Percentiles rank a stretch among this genome's conserved stretches.
Evolutionary conservation across 2,329 filamentous ascomycete genomes (phyloP).

Genomic region (Erysiphe neolycopersici): DNA sequence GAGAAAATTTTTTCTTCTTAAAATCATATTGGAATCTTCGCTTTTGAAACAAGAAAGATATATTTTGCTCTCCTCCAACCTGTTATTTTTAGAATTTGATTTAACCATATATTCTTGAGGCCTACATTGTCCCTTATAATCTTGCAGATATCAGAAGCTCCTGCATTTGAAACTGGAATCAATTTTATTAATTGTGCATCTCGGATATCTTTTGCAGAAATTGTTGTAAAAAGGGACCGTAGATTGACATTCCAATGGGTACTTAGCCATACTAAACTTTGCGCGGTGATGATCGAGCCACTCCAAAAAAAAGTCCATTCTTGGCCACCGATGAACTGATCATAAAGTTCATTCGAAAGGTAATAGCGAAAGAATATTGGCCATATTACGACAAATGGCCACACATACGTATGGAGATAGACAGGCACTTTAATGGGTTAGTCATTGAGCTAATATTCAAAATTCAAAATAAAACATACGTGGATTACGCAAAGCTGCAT

Average conservation of each 20-base stretch:
- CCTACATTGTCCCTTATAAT: conserved; percentile 46
- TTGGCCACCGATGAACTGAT: conserved; percentile 69
- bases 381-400: conserved; percentile 83
- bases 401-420: conserved; percentile 66
- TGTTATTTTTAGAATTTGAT: conserved; percentile 13
- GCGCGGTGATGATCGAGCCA: conserved; percentile 62
- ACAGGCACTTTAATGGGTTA: conserved; percentile 25
- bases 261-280: conserved; percentile 77
- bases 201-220: conserved; percentile 37
- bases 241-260: conserved; percentile 95
- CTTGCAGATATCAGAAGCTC: conserved; percentile 63
- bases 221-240: conserved; percentile 55
- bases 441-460: not conserved
- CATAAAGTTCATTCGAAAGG: conserved; percentile 57
- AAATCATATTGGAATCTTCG: conserved; percentile 72
- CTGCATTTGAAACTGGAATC: conserved; percentile 69
- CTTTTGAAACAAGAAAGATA: conserved; percentile 94
- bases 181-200: conserved; percentile 78
- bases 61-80: conserved; percentile 45
- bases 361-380: conserved; percentile 77
- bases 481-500: conserved; percentile 68
- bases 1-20: conserved; percentile 47
- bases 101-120: not conserved
- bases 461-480: conserved; percentile 11
- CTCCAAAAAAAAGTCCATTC: conserved; percentile 98